Conservation (phyloP, 805 yeast genomes). For the Ogataea nakhonphanomensis region DNA sequence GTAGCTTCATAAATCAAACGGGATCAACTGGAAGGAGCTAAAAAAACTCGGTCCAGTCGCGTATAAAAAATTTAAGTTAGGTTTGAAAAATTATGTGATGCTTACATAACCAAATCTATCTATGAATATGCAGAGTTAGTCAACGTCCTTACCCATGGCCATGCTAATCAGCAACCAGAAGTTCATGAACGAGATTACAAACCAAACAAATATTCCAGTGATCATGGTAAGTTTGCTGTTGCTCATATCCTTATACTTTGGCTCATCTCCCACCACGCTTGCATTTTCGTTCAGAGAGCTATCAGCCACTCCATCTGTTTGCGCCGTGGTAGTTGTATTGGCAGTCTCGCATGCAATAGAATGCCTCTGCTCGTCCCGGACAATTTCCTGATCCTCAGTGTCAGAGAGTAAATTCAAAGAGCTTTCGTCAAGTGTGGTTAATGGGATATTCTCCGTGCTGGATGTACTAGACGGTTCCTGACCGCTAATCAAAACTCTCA, state of each 20-base stretch:
- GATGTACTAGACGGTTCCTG: conserved; percentile 2
- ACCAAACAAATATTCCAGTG: conserved; percentile 62
- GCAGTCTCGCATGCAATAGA: neutral
- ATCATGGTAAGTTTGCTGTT: conserved; percentile 55
- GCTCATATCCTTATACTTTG: conserved; percentile 58
- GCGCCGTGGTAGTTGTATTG: neutral
- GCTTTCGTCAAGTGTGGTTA: conserved; percentile 14
- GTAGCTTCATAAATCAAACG: conserved; percentile 1
- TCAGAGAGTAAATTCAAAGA: conserved; percentile 9
- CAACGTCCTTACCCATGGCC: conserved; percentile 33
- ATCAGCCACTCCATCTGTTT: neutral
- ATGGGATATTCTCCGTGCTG: conserved; percentile 6
- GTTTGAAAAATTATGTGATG: neutral
- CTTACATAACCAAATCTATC: neutral
- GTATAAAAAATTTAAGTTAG: neutral
- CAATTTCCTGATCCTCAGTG: conserved; percentile 1
- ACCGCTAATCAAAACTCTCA: conserved; percentile 29
- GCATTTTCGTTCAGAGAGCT: neutral
- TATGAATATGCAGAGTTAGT: neutral
- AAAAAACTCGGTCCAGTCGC: conserved; percentile 1
- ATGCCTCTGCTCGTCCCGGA: no score
- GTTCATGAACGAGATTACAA: conserved; percentile 66
- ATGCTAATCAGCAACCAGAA: conserved; percentile 53
- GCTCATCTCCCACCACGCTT: conserved; percentile 7
- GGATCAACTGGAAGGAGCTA: neutral